Evolutionary conservation across 371 early-diverging fungal species (phyloP).

Genomic region (Umbelopsis sp.): DNA sequence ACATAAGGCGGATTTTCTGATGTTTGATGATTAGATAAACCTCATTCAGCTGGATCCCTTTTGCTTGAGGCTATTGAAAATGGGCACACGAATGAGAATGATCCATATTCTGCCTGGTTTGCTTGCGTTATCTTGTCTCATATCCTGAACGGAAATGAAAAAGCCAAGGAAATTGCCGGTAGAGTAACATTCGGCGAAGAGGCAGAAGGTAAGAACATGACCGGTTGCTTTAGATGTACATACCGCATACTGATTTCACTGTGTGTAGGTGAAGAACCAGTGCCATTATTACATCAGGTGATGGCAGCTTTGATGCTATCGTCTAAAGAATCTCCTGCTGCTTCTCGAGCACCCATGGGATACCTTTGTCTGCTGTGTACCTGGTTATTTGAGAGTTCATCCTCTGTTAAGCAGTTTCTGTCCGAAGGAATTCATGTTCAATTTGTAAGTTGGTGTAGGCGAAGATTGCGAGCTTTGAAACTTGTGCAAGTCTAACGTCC

Average conservation of each 20-base stretch:
- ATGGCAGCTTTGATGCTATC: slow-evolving; percentile 64
- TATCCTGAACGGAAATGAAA: slow-evolving; percentile 70
- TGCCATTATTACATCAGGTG: slow-evolving; percentile 62
- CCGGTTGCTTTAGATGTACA: neutral
- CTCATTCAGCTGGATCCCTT: slow-evolving; percentile 88
- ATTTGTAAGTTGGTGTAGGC: slow-evolving; percentile 65
- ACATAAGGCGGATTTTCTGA: neutral
- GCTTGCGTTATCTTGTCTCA: slow-evolving; percentile 82
- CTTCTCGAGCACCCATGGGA: slow-evolving; percentile 74
- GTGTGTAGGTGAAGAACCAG: slow-evolving; percentile 56
- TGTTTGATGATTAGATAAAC: slow-evolving; percentile 44
- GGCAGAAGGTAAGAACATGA: slow-evolving; percentile 49
- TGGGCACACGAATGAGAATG: slow-evolving; percentile 70
- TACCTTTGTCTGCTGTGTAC: slow-evolving; percentile 70
- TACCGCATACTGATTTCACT: neutral
- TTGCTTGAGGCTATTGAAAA: slow-evolving; percentile 77
- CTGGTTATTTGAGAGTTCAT: slow-evolving; percentile 85
- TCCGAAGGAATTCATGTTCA: slow-evolving; percentile 89
- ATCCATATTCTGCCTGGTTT: slow-evolving; percentile 91
- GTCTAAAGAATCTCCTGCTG: slow-evolving; percentile 54
- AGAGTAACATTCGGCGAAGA: slow-evolving; percentile 75
- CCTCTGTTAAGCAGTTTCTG: slow-evolving; percentile 79
- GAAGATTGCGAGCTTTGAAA: too few species aligned
- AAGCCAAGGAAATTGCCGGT: slow-evolving; percentile 77
- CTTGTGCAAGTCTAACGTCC: too few species aligned